Base-by-base conservation (phyloP, 2,329 filamentous ascomycete genomes). In the Pseudogymnoascus sp. region DNA sequence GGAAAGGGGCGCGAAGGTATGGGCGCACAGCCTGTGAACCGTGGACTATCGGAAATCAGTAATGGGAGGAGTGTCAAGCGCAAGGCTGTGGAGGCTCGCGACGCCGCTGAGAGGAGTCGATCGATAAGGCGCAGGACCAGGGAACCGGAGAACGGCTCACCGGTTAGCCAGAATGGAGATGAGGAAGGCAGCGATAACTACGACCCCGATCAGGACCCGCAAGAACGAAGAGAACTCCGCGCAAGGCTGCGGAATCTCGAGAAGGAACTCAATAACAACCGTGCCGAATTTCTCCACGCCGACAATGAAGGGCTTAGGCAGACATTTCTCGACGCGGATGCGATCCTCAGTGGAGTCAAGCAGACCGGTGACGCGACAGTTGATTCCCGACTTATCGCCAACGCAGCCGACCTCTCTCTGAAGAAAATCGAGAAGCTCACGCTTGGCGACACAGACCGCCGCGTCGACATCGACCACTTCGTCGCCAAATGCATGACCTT, bases 361-460 rank as follows among this genome's bases (percentile, higher is more conserved):
- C 92, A 97, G 76, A 96, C 94, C 0, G 86, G 87, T 2, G 94
- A 97, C 72, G 94, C 94, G 0, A 90, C 89, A 0, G 87, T 96
- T 63, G 94, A 99, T 72, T 92, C 93, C 0, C 86, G 89, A n/a
- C 79, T 95, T 25, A 81, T 97, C 3, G 88, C 96, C 57, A 86
- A 83, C 65, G 86, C 90, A 0, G 89, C 90, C 4, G 92, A 97
- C 65, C 75, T 95, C 4, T 87, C 89, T 0, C 87, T 88, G 68
- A 90, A 89, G 67, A 92, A 91, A 71, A 87, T 90, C 0, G 79
- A 87, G 43, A 85, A 87, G 59, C 80, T 95, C 25, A 85, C 88
- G 1, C 79, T 90, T 30, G 92, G 92, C 6, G 87, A 88, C 67
- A 77, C 82, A 1, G 84, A 85, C 2, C 85, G 88, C 58, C 90